phyloP scores from a whole-genome alignment of 2,329 filamentous ascomycete genomes.

The Fusarium sp. region DNA sequence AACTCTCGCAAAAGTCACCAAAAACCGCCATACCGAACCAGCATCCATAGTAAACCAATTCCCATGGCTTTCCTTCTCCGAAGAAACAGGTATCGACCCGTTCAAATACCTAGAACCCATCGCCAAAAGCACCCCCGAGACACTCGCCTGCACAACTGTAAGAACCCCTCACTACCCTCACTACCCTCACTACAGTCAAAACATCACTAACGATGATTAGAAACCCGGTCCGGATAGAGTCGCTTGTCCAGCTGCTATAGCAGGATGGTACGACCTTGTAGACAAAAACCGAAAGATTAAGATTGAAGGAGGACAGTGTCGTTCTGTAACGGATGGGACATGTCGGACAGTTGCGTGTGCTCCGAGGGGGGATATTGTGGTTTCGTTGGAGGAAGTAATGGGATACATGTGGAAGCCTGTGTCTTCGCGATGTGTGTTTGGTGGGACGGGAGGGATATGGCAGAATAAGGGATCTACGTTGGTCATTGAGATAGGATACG shows the following conservation, averaged over 20 bases:
- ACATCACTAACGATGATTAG: neutral
- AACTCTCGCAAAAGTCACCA: neutral
- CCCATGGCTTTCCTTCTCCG: constrained; percentile 18
- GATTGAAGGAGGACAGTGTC: constrained; percentile 24
- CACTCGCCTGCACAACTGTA: constrained; percentile 31
- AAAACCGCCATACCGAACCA: neutral
- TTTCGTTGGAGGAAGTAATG: constrained; percentile 13
- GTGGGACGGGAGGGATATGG: constrained; percentile 38
- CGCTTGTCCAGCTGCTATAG: constrained; percentile 34
- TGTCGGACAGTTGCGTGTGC: constrained; percentile 39
- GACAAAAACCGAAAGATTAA: constrained; percentile 6
- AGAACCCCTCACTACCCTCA: neutral
- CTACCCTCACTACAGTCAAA: no score
- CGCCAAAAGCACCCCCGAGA: constrained; percentile 13
- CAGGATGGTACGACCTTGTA: constrained; percentile 20
- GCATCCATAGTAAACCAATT: constrained; percentile 11
- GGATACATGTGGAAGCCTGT: constrained; percentile 43
- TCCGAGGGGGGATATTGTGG: neutral
- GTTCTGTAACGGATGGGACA: neutral
- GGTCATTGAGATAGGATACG: constrained; percentile 34
- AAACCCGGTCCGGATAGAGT: constrained; percentile 27
- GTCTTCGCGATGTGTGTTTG: constrained; percentile 35
- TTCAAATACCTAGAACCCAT: constrained; percentile 8
- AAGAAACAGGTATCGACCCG: constrained; percentile 32
- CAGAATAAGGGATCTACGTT: constrained; percentile 26